Conservation (phyloP, 163 green algal species). For the Prototheca wickerhamii region DNA sequence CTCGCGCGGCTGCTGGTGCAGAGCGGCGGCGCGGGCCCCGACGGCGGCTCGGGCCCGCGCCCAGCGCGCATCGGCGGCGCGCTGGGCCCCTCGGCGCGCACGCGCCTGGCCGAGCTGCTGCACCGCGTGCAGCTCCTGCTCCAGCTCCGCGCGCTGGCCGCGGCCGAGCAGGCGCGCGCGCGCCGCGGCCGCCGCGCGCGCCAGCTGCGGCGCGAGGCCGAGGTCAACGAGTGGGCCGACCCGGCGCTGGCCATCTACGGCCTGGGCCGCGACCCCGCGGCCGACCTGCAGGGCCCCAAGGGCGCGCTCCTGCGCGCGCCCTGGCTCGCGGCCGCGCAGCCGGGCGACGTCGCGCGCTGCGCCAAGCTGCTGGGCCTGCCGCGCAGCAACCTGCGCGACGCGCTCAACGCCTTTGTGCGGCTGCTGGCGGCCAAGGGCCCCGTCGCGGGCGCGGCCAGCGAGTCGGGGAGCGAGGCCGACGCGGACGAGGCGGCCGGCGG, state of each 20-base stretch:
- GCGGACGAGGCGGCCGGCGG: no score
- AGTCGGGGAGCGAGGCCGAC: no score
- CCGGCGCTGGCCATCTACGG: no score
- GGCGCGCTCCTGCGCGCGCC: background rate
- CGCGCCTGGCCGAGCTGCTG: constrained; percentile 2
- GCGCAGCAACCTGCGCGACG: background rate
- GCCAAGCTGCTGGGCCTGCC: background rate
- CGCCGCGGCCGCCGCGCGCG: no score
- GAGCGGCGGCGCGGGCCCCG: background rate
- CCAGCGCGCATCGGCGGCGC: background rate
- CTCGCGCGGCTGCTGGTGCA: constrained; percentile 1
- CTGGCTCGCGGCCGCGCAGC: background rate
- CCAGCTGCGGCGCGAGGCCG: background rate
- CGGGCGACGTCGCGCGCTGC: background rate
- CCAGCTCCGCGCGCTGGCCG: background rate
- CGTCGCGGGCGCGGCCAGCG: background rate
- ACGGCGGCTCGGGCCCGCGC: background rate
- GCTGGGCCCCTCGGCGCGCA: background rate
- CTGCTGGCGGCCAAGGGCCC: background rate
- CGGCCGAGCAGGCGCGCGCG: background rate
- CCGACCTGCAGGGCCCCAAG: no score
- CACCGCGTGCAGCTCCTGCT: background rate
- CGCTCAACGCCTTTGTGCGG: background rate
- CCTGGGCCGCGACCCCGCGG: no score
- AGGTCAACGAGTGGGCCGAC: background rate